phyloP scores from a whole-genome alignment of 768 basidiomycete genomes.

The Suillus americanus region DNA sequence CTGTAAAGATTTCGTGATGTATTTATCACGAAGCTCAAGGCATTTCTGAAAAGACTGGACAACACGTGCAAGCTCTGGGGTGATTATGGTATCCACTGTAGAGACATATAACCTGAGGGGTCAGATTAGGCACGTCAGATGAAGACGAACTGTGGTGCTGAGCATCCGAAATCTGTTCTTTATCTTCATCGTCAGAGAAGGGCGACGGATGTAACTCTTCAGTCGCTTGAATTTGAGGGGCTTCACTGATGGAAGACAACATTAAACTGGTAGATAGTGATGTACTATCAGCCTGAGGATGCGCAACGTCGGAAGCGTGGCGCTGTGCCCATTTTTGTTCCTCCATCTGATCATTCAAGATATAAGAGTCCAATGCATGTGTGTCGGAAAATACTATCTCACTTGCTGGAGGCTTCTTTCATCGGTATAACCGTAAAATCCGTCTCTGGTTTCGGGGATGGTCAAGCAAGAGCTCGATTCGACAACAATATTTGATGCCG shows the following conservation, averaged over 20 bases:
- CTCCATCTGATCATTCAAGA: conserved; percentile 52
- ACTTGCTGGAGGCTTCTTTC: conserved; percentile 78
- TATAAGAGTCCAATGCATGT: conserved; percentile 7
- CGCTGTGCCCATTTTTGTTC: conserved; percentile 71
- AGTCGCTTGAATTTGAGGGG: conserved; percentile 20
- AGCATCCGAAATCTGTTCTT: conserved; percentile 26
- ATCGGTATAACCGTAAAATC: conserved; percentile 78
- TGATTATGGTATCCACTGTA: conserved; percentile 19
- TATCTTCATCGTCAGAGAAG: conserved; percentile 38
- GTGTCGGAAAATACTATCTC: conserved; percentile 26
- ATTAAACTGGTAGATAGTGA: conserved; percentile 42
- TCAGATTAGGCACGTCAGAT: background rate
- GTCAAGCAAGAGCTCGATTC: conserved; percentile 33
- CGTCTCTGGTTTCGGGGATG: conserved; percentile 58
- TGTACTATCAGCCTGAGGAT: conserved; percentile 18
- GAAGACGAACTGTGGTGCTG: conserved; percentile 32
- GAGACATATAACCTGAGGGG: conserved; percentile 2
- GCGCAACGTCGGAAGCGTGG: conserved; percentile 48
- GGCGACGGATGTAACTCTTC: conserved; percentile 13
- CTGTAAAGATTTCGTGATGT: conserved; percentile 85
- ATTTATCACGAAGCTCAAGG: conserved; percentile 92
- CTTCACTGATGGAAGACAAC: conserved; percentile 35
- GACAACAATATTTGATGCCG: conserved; percentile 5
- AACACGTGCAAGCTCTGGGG: conserved; percentile 51
- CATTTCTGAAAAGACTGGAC: conserved; percentile 80